Evolutionary conservation across 768 basidiomycete species (phyloP).

Genomic region (Russula virescens): DNA sequence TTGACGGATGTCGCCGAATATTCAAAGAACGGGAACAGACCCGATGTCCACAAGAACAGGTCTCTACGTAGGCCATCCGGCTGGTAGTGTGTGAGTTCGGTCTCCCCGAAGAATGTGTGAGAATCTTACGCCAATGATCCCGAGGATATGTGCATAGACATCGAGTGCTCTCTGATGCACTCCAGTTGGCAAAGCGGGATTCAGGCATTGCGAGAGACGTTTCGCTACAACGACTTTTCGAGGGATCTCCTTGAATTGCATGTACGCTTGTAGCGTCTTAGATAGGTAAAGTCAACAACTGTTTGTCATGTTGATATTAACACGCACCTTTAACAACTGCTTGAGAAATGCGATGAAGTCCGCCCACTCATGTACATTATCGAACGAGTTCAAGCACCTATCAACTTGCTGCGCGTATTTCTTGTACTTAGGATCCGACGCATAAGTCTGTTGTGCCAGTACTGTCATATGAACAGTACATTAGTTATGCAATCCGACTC

Average conservation of each 20-base stretch:
- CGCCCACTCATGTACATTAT: constrained; percentile 97
- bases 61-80: constrained; percentile 82
- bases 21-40: constrained; percentile 97
- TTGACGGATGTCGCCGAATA: constrained; percentile 99
- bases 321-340: constrained; percentile 76
- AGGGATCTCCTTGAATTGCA: constrained; percentile 94
- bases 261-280: constrained; percentile 88
- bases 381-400: constrained; percentile 86
- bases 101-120: neutral
- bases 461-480: constrained; percentile 31
- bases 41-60: constrained; percentile 89
- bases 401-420: constrained; percentile 93
- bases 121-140: constrained; percentile 75
- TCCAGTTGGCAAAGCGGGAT: constrained; percentile 94
- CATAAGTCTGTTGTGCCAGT: constrained; percentile 49
- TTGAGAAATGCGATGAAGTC: constrained; percentile 98
- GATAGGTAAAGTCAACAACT: neutral
- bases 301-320: constrained; percentile 9
- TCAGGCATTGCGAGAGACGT: constrained; percentile 91
- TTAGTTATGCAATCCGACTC: neutral
- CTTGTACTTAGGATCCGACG: constrained; percentile 87
- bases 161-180: constrained; percentile 96
- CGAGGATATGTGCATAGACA: constrained; percentile 88
- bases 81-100: constrained; percentile 35
- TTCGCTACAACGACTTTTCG: constrained; percentile 92